phyloP scores from a whole-genome alignment of 352 stramenopile species.

The Aphanomyces euteiches region DNA sequence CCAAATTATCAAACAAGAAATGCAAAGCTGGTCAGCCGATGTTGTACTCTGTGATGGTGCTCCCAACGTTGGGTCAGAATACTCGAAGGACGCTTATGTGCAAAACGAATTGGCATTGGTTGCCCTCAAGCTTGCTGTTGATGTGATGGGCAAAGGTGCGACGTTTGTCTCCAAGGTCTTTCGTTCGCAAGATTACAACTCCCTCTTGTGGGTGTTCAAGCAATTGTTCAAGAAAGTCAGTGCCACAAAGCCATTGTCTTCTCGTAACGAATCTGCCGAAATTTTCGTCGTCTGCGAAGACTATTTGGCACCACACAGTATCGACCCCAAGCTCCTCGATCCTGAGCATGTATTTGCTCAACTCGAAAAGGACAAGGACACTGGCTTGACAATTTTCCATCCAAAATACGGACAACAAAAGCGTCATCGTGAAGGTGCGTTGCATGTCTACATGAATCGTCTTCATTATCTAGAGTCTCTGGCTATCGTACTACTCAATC shows the following conservation, averaged over 20 bases:
- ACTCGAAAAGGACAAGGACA: slow-evolving; percentile 74
- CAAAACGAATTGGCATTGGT: slow-evolving; percentile 98
- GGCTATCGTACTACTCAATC: slow-evolving; percentile 64
- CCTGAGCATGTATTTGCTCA: slow-evolving; percentile 97
- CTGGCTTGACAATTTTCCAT: slow-evolving; percentile 96
- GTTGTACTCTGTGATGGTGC: slow-evolving; percentile 99
- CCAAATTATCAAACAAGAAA: slow-evolving; percentile 91
- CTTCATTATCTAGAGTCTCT: slow-evolving; percentile 89
- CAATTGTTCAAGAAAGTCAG: slow-evolving; percentile 98
- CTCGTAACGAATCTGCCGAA: slow-evolving; percentile 97
- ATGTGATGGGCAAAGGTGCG: slow-evolving; percentile 93
- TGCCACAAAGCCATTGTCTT: slow-evolving; percentile 97
- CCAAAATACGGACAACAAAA: slow-evolving; percentile 96
- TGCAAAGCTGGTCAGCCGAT: slow-evolving; percentile 91
- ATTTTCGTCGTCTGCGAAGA: slow-evolving; percentile 99
- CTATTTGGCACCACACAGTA: slow-evolving; percentile 95
- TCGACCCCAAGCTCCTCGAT: slow-evolving; percentile 97
- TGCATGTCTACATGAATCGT: slow-evolving; percentile 37
- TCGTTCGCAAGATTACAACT: slow-evolving; percentile 97
- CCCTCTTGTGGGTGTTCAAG: slow-evolving; percentile 98
- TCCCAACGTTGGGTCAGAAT: slow-evolving; percentile 97
- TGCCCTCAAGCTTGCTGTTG: slow-evolving; percentile 95
- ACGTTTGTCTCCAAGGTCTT: slow-evolving; percentile 98
- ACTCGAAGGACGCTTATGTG: slow-evolving; percentile 98
- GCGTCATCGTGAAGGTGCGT: slow-evolving; percentile 88